Evolutionary conservation across 768 basidiomycete species (phyloP).

Genomic region (Amyloporia xantha): DNA sequence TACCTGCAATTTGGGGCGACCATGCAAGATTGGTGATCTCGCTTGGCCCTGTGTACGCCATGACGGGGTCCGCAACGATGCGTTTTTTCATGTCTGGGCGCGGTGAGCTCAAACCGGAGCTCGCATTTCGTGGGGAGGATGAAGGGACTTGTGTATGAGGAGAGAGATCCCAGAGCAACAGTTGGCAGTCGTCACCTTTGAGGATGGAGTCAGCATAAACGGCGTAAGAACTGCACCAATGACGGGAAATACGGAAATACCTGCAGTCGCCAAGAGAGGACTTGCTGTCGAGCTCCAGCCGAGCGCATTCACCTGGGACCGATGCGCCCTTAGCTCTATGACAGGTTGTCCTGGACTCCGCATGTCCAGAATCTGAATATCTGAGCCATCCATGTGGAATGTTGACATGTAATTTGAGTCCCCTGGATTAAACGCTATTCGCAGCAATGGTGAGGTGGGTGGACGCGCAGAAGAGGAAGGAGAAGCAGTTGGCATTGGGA

Average conservation of each 20-base stretch:
- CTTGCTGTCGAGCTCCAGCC: constrained; percentile 87
- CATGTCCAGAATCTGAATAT: constrained; percentile 95
- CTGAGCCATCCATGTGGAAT: constrained; percentile 88
- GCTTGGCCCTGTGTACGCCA: constrained; percentile 73
- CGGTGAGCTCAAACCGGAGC: constrained; percentile 72
- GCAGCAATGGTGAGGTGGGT: constrained; percentile 72
- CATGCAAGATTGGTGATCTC: constrained; percentile 85
- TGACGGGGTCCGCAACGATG: constrained; percentile 66
- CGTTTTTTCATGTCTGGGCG: constrained; percentile 76
- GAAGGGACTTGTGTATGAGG: constrained; percentile 48
- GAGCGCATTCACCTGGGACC: constrained; percentile 75
- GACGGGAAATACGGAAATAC: constrained; percentile 31
- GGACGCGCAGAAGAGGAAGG: constrained; percentile 58
- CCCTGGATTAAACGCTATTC: constrained; percentile 87
- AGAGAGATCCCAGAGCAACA: constrained; percentile 89
- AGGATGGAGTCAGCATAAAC: neutral
- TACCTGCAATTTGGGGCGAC: constrained; percentile 78
- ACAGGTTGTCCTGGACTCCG: constrained; percentile 93
- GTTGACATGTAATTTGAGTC: constrained; percentile 96
- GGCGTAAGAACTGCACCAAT: neutral
- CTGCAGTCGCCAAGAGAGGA: constrained; percentile 81
- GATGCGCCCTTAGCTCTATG: constrained; percentile 83
- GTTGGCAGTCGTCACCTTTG: constrained; percentile 87
- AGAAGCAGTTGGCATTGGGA: constrained; percentile 50
- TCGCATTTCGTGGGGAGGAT: constrained; percentile 61